Base-by-base conservation (phyloP, 768 basidiomycete genomes). In the Tremella yokohamensis region DNA sequence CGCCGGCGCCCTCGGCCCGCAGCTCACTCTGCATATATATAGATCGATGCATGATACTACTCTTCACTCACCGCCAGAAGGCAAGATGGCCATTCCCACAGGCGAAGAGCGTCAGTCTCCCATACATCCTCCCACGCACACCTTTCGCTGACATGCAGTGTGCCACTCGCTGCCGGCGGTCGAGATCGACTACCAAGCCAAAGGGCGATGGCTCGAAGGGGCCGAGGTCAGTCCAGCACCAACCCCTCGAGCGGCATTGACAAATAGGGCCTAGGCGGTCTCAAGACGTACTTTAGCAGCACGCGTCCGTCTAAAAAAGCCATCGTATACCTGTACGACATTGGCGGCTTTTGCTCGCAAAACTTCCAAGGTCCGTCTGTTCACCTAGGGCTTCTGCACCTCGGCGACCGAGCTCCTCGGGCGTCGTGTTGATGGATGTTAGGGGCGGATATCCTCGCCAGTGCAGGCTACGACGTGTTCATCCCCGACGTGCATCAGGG, bases 401-500 rank as follows among this genome's bases (percentile, higher is more conserved):
- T 34, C 29, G 29, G 29, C 29, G 29, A 34, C 29, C 29, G 29
- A 34, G 29, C 29, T 11, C 29, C 29, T 34, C 11, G 6, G 29
- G 4, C 6, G 29, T 34, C 29, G 6, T 34, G 52, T 12, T 53
- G 52, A 53, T 3, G 19, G 50, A 11, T 34, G 29, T 8, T 18
- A 68, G 84, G 84, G 19, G 84, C 84, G 29, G 84, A 85, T 64
- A 82, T 85, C 45, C 76, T 85, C 49, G 83, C 83, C 1, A 71
- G 79, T 12, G 69, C 84, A 29, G 79, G 82, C 6, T 81, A 81
- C 18, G 80, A 79, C 12, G 83, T 86, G 22, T 80, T 83, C 65
- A 83, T 84, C 81, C 84, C 84, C 38, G 84, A 85, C 72, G 83
- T 85, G 70, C 83, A 85, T 70, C 81, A 83, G 15, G 69, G 80